These are phyloP conservation scores for Zizania latifolia DNA, from an alignment of 176 grass and related monocot genomes.

Conservation along the genomic window DNA sequence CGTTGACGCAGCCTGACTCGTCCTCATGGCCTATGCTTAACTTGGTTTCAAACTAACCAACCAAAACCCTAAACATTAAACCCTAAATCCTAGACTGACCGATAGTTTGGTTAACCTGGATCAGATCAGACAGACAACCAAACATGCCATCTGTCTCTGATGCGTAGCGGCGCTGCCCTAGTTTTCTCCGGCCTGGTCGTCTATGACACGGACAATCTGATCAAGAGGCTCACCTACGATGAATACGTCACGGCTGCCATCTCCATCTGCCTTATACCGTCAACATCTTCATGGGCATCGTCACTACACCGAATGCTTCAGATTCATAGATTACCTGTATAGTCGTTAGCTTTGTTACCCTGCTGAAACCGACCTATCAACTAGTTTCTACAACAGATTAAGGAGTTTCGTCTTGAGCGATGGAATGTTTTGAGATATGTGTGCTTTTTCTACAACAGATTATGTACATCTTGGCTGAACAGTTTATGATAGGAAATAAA, in stretches of 20 bases:
- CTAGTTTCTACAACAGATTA: too few relatives aligned
- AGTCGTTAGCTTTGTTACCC: not conserved
- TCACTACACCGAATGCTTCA: conserved; percentile 29
- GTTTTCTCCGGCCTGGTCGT: conserved; percentile 58
- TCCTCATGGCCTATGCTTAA: conserved; percentile 46
- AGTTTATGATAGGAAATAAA: not conserved
- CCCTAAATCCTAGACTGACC: too few relatives aligned
- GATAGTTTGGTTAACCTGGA: too few relatives aligned
- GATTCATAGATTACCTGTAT: conserved; percentile 21
- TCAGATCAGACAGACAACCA: too few relatives aligned
- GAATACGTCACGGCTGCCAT: conserved; percentile 48
- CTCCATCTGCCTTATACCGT: conserved; percentile 51
- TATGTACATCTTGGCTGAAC: not conserved
- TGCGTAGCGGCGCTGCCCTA: conserved; percentile 42
- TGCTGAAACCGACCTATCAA: not conserved
- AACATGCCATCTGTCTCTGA: too few relatives aligned
- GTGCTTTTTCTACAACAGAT: too few relatives aligned
- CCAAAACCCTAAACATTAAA: too few relatives aligned
- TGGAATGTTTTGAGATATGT: too few relatives aligned
- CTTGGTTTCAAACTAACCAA: too few relatives aligned
- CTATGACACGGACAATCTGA: conserved; percentile 60
- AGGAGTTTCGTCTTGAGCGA: too few relatives aligned
- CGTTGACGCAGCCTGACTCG: conserved; percentile 34
- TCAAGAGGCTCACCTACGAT: conserved; percentile 55
- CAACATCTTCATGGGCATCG: conserved; percentile 52